Evolutionary conservation across 2,329 filamentous ascomycete genomes (phyloP), one percentile per base, ranked within the genome.

Genomic region (Dothideomycetidae sp.): DNA sequence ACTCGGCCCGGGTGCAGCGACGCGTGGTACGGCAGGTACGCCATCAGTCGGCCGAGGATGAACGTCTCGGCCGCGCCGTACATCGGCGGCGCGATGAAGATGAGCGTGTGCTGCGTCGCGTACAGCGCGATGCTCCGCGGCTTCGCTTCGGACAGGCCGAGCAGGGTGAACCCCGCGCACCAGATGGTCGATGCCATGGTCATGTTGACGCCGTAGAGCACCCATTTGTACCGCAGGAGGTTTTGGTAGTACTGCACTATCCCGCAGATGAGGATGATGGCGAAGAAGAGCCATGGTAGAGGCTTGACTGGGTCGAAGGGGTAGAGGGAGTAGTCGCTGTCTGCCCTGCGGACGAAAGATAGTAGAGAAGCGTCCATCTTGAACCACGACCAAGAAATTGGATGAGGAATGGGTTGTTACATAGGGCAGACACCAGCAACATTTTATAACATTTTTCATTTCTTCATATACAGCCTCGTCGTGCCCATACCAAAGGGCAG

Each of bases 51-150:
- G 2, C 68, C 68, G 15, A 78, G 65, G 39, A 75, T 64, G 46
- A 73, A 66, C 53, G 77, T 78, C 48, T 77, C 75, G 39, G 70
- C 64, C 3, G 73, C 61, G 37, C 73, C 71, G 36, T 46, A 61
- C 29, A 76, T 67, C 3, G 78, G 58, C 0, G 75, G 75, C 2
- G 70, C 48, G 40, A 62, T 51, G 11, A 61, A 50, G 26, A 61
- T 53, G 4, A 63, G 50, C 0, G 62, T 55, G 11, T 51, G 53
- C n/a, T 57, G 57, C 5, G 55, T 55, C 40, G 64, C 59, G 32
- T 61, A 49, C 29, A 62, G 49, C n/a, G 42, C 47, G 4, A 64
- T 46, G 38, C 58, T 65, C 2, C 61, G 48, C 34, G 67, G 66
- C 44, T 74, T 50, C 46, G 62, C 68, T 2, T 71, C 63, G 0